phyloP scores from a whole-genome alignment of 805 yeast genomes.

The Candida easanensis region DNA sequence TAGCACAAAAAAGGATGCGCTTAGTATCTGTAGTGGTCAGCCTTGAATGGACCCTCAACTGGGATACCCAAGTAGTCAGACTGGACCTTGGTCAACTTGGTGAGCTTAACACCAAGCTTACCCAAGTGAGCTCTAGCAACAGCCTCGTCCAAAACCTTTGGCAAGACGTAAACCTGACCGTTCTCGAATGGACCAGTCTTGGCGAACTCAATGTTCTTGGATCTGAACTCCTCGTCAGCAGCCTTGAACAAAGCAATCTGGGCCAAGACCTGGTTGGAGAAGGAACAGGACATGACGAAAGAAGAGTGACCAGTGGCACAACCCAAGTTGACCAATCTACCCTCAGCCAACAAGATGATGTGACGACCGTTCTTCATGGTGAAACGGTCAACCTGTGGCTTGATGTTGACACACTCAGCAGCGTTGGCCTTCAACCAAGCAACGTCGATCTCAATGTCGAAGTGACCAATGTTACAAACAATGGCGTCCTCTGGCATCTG shows the following conservation, averaged over 20 bases:
- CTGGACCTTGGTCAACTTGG: slow-evolving; percentile 74
- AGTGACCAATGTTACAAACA: slow-evolving; percentile 99
- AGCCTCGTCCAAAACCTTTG: slow-evolving; percentile 97
- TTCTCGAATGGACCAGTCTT: slow-evolving; percentile 87
- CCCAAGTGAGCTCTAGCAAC: slow-evolving; percentile 96
- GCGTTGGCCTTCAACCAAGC: slow-evolving; percentile 98
- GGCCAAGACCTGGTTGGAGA: slow-evolving; percentile 99
- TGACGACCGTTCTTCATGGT: slow-evolving; percentile 86
- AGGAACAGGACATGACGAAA: slow-evolving; percentile 98
- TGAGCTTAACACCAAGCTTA: slow-evolving; percentile 88
- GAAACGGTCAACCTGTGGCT: slow-evolving; percentile 99
- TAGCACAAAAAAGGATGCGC: slow-evolving; percentile 3
- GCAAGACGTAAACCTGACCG: slow-evolving; percentile 88
- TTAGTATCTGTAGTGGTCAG: slow-evolving; percentile 97
- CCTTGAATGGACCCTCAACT: slow-evolving; percentile 93
- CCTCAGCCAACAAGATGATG: slow-evolving; percentile 94
- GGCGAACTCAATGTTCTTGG: slow-evolving; percentile 82
- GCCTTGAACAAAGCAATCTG: slow-evolving; percentile 97
- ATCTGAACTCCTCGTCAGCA: slow-evolving; percentile 74
- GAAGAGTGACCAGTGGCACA: slow-evolving; percentile 99
- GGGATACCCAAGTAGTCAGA: slow-evolving; percentile 94
- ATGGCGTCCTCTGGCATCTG: slow-evolving; percentile 99
- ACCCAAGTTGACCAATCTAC: slow-evolving; percentile 98
- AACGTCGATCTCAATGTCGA: slow-evolving; percentile 98
- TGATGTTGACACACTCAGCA: slow-evolving; percentile 90